Base-by-base conservation (phyloP, 257 asterid genomes). In the Solanum piurae region DNA sequence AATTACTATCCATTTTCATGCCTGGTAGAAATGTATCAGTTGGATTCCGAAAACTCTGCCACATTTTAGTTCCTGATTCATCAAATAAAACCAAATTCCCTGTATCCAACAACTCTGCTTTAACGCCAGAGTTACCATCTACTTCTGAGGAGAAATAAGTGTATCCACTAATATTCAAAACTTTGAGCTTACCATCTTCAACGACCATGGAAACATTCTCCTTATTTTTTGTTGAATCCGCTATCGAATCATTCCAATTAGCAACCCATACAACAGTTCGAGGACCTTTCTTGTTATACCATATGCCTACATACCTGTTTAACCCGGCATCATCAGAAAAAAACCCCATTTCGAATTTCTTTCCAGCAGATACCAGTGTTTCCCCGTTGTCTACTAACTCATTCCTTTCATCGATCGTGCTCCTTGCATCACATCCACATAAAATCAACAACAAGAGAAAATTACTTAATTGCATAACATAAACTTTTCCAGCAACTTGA, bases 201-300 rank as follows among this genome's bases (percentile, higher is more conserved):
- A 92, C 86, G 4, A 79, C 82, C 10, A 91, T 79, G 9, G 20
- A 60, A 79, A 25, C 16, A 42, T 0, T 34, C 9, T 8, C 64
- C 9, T 79, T 40, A 34, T 13, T 7, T 16, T 62, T 90, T 38
- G 85, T 23, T 3, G 88, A 49, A 83, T 1, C 6, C 0, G 3
- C 3, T 20, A 87, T 8, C 3, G 96, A 90, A 0, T 1, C 1
- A 2, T 71, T 85, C 73, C 91, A 69, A 21, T 86, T 88, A 25
- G 95, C 94, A 87, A 92, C 89, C 96, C 94, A 93, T 18, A 92
- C 94, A 29, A 90, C 20, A 25, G 90, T 91, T 75, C 52, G 44
- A 12, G 89, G 91, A 3, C 6, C 0, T 42, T 1, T 1, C 5
- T 40, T 10, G 83, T 74, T 6, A 85, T 92, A 92, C 95, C 94